Evolutionary conservation across 75 land plant genomes (phyloP).

Genomic region (Cunninghamia lanceolata): DNA sequence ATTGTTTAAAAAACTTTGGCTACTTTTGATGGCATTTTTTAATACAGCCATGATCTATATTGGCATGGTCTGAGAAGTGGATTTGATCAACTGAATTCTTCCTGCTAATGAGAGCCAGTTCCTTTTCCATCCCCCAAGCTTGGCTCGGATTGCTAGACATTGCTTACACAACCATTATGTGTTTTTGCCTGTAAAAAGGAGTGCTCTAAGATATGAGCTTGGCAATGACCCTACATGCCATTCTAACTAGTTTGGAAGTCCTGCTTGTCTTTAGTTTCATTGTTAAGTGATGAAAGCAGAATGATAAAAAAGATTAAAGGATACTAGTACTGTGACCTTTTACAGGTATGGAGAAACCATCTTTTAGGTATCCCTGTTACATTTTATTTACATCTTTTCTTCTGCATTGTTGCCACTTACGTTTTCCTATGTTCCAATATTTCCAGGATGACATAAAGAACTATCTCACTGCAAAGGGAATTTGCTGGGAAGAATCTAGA

Average conservation of each 20-base stretch:
- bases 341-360: neutral
- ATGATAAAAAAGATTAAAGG: neutral
- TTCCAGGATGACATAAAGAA: slow-evolving; percentile 94
- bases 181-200: too few species aligned
- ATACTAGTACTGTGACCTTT: neutral
- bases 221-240: too few species aligned
- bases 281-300: neutral
- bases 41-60: too few species aligned
- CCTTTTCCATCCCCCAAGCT: too few species aligned
- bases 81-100: too few species aligned
- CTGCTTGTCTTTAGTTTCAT: neutral
- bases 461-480: slow-evolving; percentile 65
- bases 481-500: slow-evolving; percentile 90
- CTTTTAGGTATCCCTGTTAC: neutral
- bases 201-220: too few species aligned
- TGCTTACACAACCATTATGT: too few species aligned
- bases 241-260: too few species aligned
- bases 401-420: neutral
- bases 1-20: too few species aligned
- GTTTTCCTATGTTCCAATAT: neutral
- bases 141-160: too few species aligned
- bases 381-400: neutral
- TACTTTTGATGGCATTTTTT: neutral
- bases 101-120: too few species aligned
- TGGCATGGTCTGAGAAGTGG: neutral